Percentiles rank a stretch among this genome's conserved stretches.
These are phyloP conservation scores for Punica granatum DNA, from an alignment of 345 rosid species.

Conservation along the genomic window DNA sequence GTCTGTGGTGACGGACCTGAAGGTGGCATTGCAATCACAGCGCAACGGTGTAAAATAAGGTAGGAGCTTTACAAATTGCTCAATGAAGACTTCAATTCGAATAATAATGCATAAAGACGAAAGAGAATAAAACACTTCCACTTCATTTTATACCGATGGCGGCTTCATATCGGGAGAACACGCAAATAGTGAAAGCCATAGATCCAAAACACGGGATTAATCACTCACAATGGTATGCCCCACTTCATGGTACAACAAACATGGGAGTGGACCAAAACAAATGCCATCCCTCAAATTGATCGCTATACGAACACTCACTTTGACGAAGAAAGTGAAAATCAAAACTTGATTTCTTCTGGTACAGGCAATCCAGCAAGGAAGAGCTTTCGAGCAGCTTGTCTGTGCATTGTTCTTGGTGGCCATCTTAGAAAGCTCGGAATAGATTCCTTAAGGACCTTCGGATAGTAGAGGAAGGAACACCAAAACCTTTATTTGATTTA, in stretches of 20 bases:
- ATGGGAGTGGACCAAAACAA: neutral
- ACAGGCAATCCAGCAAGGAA: too few relatives aligned
- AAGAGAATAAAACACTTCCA: too few relatives aligned
- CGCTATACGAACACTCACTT: neutral
- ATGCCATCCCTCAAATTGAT: neutral
- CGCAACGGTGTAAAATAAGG: too few relatives aligned
- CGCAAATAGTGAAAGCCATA: too few relatives aligned
- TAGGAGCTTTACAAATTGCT: too few relatives aligned
- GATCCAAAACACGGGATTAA: too few relatives aligned
- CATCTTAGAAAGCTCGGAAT: neutral
- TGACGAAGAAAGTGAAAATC: neutral
- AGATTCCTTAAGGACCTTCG: neutral
- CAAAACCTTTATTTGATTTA: slow-evolving; percentile 10
- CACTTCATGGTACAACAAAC: neutral
- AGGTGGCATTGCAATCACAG: too few relatives aligned
- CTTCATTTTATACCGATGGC: too few relatives aligned
- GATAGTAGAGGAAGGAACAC: neutral
- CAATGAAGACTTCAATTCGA: too few relatives aligned
- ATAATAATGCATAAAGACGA: too few relatives aligned
- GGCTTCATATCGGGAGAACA: too few relatives aligned
- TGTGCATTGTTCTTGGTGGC: neutral
- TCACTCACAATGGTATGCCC: neutral
- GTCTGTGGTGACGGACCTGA: neutral
- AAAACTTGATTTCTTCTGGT: neutral
- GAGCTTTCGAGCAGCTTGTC: neutral